phyloP scores from a whole-genome alignment of 148 eudicot genomes.

The Chenopodium suecicum region DNA sequence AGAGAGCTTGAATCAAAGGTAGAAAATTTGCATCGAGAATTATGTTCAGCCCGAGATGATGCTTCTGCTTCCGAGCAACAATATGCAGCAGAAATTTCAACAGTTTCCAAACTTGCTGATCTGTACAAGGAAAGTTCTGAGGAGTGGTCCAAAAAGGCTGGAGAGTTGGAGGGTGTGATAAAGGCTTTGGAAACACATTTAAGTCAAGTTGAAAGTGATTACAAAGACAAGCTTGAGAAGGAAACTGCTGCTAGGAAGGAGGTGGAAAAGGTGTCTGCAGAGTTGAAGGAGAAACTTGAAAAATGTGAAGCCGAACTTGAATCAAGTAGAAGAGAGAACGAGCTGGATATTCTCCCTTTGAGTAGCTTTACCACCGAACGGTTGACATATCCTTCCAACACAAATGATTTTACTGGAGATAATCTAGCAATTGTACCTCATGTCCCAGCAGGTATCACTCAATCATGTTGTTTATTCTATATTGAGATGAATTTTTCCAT shows the following conservation, averaged over 20 bases:
- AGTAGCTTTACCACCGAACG: constrained; percentile 45
- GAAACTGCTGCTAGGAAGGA: constrained; percentile 62
- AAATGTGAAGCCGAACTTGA: constrained; percentile 72
- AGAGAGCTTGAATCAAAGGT: constrained; percentile 69
- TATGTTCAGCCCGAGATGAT: constrained; percentile 61
- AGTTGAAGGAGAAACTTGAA: constrained; percentile 69
- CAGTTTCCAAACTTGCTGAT: constrained; percentile 78
- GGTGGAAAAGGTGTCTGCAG: constrained; percentile 56
- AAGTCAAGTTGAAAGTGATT: constrained; percentile 80
- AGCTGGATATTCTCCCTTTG: constrained; percentile 56
- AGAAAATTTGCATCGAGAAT: constrained; percentile 59
- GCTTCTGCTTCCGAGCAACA: constrained; percentile 70
- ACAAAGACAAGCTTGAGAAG: constrained; percentile 77
- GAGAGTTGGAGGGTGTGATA: constrained; percentile 95
- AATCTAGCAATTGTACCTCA: constrained; percentile 61
- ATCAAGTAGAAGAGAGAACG: constrained; percentile 55
- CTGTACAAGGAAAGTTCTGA: constrained; percentile 93
- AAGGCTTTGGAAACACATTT: constrained; percentile 89
- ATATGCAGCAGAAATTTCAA: constrained; percentile 62
- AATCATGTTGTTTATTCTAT: not conserved
- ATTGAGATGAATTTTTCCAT: not conserved
- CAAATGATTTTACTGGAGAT: constrained; percentile 27
- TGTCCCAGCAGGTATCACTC: constrained; percentile 51
- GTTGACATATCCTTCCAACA: constrained; percentile 36
- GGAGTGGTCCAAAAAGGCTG: constrained; percentile 96